phyloP scores from a whole-genome alignment of 768 basidiomycete species.

The Trametes villosa region DNA sequence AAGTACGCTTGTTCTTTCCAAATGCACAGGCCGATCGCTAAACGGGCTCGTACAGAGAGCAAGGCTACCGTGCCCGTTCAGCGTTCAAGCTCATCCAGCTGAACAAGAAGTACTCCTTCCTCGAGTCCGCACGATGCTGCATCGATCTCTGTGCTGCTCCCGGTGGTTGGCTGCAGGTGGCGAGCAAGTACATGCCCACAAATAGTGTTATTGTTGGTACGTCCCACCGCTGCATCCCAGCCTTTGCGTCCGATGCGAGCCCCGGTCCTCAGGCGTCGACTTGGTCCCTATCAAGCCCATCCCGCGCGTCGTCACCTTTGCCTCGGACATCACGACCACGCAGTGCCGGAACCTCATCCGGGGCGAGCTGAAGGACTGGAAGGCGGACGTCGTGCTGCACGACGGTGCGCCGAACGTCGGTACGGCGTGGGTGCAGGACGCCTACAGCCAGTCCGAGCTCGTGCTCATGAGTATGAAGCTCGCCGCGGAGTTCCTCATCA shows the following conservation, averaged over 20 bases:
- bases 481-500: constrained; percentile 90
- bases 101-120: constrained; percentile 95
- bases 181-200: constrained; percentile 94
- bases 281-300: constrained; percentile 96
- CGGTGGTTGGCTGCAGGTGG: constrained; percentile 98
- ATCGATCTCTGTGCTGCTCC: constrained; percentile 99
- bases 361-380: constrained; percentile 95
- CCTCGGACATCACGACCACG: constrained; percentile 91
- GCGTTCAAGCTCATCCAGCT: constrained; percentile 99
- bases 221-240: constrained; percentile 31
- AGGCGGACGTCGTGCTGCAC: constrained; percentile 96
- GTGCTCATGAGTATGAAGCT: constrained; percentile 95
- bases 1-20: constrained; percentile 52
- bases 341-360: constrained; percentile 89
- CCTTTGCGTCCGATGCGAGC: constrained; percentile 20
- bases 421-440: constrained; percentile 99
- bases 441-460: constrained; percentile 95
- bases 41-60: constrained; percentile 65
- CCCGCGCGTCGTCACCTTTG: constrained; percentile 88
- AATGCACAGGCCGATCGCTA: constrained; percentile 6
- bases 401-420: constrained; percentile 99
- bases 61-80: constrained; percentile 98
- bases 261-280: constrained; percentile 73
- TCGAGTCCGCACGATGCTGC: constrained; percentile 87
- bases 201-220: constrained; percentile 90